These are phyloP conservation scores for Extremus antarcticus DNA, from an alignment of 495 filamentous ascomycete species.

Conservation along the genomic window DNA sequence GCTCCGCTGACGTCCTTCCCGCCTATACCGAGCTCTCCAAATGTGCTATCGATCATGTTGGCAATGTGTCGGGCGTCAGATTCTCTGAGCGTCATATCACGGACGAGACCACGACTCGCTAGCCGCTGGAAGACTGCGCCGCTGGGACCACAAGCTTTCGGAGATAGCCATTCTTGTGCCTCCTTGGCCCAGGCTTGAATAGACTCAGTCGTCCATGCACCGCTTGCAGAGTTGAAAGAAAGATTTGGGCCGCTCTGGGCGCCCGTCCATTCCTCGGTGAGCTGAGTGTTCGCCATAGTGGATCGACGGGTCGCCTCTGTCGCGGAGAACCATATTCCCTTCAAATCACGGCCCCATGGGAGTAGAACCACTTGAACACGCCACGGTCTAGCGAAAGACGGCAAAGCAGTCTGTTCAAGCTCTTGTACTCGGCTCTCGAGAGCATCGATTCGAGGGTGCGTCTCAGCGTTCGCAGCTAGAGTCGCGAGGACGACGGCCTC, in stretches of 20 bases:
- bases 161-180: constrained; percentile 42
- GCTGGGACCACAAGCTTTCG: constrained; percentile 46
- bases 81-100: constrained; percentile 43
- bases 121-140: constrained; percentile 50
- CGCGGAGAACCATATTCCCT: constrained; percentile 48
- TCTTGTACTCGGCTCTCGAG: constrained; percentile 46
- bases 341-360: constrained; percentile 49
- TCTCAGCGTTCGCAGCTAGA: constrained; percentile 25
- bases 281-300: constrained; percentile 28
- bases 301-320: constrained; percentile 37
- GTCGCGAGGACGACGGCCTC: constrained; percentile 27
- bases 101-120: constrained; percentile 55
- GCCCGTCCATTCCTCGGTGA: constrained; percentile 43
- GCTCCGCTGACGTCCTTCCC: not conserved
- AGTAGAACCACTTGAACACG: constrained; percentile 57
- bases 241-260: constrained; percentile 2
- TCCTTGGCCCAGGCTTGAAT: constrained; percentile 33
- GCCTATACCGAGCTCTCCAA: constrained; percentile 39
- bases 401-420: constrained; percentile 44
- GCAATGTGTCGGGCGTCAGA: constrained; percentile 51
- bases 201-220: constrained; percentile 32
- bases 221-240: constrained; percentile 11
- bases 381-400: constrained; percentile 50
- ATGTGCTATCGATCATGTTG: constrained; percentile 45
- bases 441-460: constrained; percentile 34